Percentiles rank a stretch among this genome's conserved stretches.
These are phyloP conservation scores for Umbelopsis ramanniana DNA, from an alignment of 192 early-diverging fungal species.

Conservation along the genomic window DNA sequence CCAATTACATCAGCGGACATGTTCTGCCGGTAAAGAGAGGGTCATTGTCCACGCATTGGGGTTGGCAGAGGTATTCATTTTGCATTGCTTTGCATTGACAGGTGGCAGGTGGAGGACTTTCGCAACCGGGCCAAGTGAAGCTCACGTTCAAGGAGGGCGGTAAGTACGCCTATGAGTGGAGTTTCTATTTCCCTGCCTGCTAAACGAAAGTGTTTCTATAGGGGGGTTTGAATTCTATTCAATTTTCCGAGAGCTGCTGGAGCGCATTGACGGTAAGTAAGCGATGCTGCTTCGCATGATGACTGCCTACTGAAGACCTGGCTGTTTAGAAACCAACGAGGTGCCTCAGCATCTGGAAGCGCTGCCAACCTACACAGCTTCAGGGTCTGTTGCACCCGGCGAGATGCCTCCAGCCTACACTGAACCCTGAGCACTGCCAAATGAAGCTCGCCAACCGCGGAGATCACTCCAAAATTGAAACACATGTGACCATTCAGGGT, in stretches of 20 bases:
- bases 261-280: slow-evolving; percentile 44
- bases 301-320: no score
- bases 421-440: slow-evolving; percentile 8
- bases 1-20: slow-evolving; percentile 51
- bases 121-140: slow-evolving; percentile 43
- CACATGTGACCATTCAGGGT: slow-evolving; percentile 17
- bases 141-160: slow-evolving; percentile 58
- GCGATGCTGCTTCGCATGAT: no score
- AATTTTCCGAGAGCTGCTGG: slow-evolving; percentile 34
- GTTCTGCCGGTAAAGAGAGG: slow-evolving; percentile 49
- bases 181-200: neutral
- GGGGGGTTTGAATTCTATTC: slow-evolving; percentile 58
- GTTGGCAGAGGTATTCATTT: no score
- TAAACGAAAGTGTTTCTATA: neutral
- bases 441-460: neutral
- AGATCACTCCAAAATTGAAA: slow-evolving; percentile 1
- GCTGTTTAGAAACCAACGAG: slow-evolving; percentile 35
- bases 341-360: slow-evolving; percentile 38
- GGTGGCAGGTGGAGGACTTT: slow-evolving; percentile 53
- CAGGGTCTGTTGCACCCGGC: slow-evolving; percentile 23
- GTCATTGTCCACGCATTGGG: no score
- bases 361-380: slow-evolving; percentile 38
- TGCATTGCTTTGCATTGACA: slow-evolving; percentile 20
- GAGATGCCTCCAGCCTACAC: slow-evolving; percentile 4
- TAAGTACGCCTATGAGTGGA: neutral